Evolutionary conservation across 2,329 filamentous ascomycete species (phyloP).

Genomic region (Nemania sp.): DNA sequence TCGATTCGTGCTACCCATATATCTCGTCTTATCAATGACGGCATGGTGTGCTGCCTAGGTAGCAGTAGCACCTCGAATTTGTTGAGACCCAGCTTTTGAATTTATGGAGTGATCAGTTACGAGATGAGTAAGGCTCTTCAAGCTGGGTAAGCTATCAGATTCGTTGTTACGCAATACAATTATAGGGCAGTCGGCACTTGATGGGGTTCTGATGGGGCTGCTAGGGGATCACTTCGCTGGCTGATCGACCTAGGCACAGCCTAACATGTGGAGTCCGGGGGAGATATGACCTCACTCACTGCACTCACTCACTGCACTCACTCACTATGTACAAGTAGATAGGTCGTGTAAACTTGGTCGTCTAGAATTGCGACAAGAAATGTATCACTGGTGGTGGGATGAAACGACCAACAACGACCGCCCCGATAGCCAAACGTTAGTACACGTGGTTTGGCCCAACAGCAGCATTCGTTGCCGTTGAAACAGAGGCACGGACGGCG

Average conservation of each 20-base stretch:
- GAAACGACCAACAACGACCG: not conserved
- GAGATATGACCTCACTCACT: not conserved
- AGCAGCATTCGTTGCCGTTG: constrained; percentile 35
- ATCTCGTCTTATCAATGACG: constrained; percentile 19
- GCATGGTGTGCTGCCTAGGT: not conserved
- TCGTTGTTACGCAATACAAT: constrained; percentile 17
- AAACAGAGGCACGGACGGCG: constrained; percentile 24
- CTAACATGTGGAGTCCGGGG: constrained; percentile 15
- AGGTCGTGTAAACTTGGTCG: not conserved
- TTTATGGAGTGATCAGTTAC: too few relatives aligned
- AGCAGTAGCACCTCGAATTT: not conserved
- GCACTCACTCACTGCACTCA: too few relatives aligned
- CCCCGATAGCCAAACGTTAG: constrained; percentile 30
- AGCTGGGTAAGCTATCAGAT: not conserved
- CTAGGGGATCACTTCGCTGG: constrained; percentile 1
- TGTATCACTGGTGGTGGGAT: constrained; percentile 12
- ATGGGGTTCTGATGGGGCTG: constrained; percentile 12
- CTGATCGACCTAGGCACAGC: constrained; percentile 17
- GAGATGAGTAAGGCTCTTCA: too few relatives aligned
- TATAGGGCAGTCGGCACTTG: constrained; percentile 10
- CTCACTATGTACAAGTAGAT: too few relatives aligned
- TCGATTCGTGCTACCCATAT: not conserved
- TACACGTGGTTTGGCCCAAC: constrained; percentile 37
- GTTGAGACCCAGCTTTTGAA: not conserved
- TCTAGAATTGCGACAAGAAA: not conserved